Percentiles rank a stretch among this genome's conserved stretches.
Conservation (phyloP, 352 stramenopile species). For the Phytophthora constricta region DNA sequence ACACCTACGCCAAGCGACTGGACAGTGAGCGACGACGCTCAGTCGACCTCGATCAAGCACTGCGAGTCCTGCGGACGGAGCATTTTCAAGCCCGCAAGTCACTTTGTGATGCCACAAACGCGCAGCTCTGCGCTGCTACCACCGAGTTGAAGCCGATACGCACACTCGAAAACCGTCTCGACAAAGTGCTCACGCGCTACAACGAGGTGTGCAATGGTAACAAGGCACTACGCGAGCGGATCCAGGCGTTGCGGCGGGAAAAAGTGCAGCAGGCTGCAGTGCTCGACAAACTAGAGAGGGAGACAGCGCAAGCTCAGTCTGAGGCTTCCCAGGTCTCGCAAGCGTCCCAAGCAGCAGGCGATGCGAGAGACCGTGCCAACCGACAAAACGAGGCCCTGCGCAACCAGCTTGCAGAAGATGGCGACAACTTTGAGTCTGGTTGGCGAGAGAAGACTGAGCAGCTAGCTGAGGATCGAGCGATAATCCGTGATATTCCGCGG, state of each 20-base stretch:
- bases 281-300: constrained; percentile 80
- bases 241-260: constrained; percentile 79
- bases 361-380: constrained; percentile 86
- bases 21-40: constrained; percentile 64
- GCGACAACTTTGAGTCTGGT: constrained; percentile 83
- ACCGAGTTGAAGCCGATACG: constrained; percentile 67
- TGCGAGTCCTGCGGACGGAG: constrained; percentile 29
- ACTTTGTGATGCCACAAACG: constrained; percentile 57
- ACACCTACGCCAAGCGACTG: constrained; percentile 74
- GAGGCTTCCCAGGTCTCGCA: constrained; percentile 82
- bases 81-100: constrained; percentile 64
- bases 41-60: constrained; percentile 50
- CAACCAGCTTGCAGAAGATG: constrained; percentile 79
- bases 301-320: constrained; percentile 85
- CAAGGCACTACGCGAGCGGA: constrained; percentile 82
- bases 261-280: constrained; percentile 82
- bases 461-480: constrained; percentile 84
- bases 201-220: constrained; percentile 87
- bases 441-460: constrained; percentile 87
- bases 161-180: constrained; percentile 82
- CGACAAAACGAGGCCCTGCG: constrained; percentile 80
- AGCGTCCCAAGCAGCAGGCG: constrained; percentile 81
- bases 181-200: constrained; percentile 86
- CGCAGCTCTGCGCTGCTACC: constrained; percentile 53
- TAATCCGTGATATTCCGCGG: constrained; percentile 78